Percentiles rank a stretch among this genome's conserved stretches.
These are phyloP conservation scores for Melastoma candidum DNA, from an alignment of 441 rosid species.

Conservation along the genomic window DNA sequence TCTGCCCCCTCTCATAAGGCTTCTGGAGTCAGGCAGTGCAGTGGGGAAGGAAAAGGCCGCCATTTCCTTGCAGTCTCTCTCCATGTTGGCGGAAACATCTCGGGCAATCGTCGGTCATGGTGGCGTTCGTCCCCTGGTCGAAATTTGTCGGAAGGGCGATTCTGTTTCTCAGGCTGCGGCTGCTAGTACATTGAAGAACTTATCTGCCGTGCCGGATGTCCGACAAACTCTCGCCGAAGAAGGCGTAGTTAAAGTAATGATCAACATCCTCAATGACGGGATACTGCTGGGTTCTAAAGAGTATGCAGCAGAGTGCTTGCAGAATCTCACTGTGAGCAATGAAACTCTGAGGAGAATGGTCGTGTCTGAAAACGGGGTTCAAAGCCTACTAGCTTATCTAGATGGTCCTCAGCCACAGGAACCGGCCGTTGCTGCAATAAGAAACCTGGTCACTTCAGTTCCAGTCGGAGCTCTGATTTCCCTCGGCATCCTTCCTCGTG, in stretches of 20 bases:
- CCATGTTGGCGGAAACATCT: slow-evolving; percentile 62
- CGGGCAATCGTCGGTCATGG: slow-evolving; percentile 82
- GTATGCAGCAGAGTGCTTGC: slow-evolving; percentile 14
- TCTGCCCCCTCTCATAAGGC: slow-evolving; percentile 8
- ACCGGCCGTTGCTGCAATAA: slow-evolving; percentile 8
- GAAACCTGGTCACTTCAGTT: slow-evolving; percentile 8
- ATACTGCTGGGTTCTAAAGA: slow-evolving; percentile 4
- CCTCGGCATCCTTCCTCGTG: slow-evolving; percentile 6
- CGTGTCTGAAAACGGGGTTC: slow-evolving; percentile 7
- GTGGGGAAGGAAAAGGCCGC: slow-evolving; percentile 74
- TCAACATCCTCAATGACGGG: slow-evolving; percentile 5
- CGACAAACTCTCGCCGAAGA: slow-evolving; percentile 12
- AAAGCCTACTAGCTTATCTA: slow-evolving; percentile 6
- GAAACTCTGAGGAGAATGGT: slow-evolving; percentile 6
- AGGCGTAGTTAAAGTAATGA: slow-evolving; percentile 8
- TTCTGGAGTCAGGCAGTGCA: slow-evolving; percentile 31
- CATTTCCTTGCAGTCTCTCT: slow-evolving; percentile 69
- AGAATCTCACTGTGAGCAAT: slow-evolving; percentile 6
- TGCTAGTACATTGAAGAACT: slow-evolving; percentile 5
- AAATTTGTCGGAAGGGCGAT: slow-evolving; percentile 71
- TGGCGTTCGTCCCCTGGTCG: slow-evolving; percentile 60
- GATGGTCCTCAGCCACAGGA: slow-evolving; percentile 9
- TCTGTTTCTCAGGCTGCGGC: slow-evolving; percentile 41
- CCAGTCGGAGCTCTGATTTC: neutral
- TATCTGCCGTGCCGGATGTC: slow-evolving; percentile 10